Evolutionary conservation across 192 early-diverging fungal species (phyloP), one percentile per base, ranked within the genome.

Genomic region (Pilobolus umbonatus): DNA sequence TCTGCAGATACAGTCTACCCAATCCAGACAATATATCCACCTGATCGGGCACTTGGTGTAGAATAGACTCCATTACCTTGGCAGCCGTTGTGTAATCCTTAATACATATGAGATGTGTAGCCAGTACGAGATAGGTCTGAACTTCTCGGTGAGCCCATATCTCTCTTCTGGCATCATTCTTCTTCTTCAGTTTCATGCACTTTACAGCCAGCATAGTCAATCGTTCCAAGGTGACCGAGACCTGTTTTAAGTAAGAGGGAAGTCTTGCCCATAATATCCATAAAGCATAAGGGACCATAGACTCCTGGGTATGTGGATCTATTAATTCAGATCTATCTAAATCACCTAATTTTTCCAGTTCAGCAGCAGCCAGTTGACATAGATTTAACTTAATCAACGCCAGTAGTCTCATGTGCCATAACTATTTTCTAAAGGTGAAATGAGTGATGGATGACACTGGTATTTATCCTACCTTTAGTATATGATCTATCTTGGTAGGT

Each of bases 231-330:
- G 73, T 66, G n/a, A 70, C 52, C 14, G 69, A 60, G 9, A 65
- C 46, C 43, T 76, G 55, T 14, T 73, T 68, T 7, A 78, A 38
- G 55, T 63, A 59, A 15, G 61, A 69, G 10, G 75, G 75, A 5
- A 81, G 47, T 19, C 67, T 54, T 4, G 72, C 76, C 54, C 66
- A 74, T 3, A 81, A 44, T 1, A 81, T 67, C 51, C 70, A 42
- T 21, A 81, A 17, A 21, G 78, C 79, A 68, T 76, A 81, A 2
- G 79, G 79, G 14, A 81, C 64, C 57, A 80, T 72, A 3, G 61
- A 57, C 22, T 81, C 72, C 43, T 60, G 70, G 12, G 71, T 69
- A 15, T 44, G 40, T 10, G 3, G 19, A 34, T 54, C 34, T 9
- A 22, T 34, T 12, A 70, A 64, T 49, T 77, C 70, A 22, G 70